Evolutionary conservation across 148 eudicot genomes (phyloP).

Genomic region (Amaranthus palmeri): DNA sequence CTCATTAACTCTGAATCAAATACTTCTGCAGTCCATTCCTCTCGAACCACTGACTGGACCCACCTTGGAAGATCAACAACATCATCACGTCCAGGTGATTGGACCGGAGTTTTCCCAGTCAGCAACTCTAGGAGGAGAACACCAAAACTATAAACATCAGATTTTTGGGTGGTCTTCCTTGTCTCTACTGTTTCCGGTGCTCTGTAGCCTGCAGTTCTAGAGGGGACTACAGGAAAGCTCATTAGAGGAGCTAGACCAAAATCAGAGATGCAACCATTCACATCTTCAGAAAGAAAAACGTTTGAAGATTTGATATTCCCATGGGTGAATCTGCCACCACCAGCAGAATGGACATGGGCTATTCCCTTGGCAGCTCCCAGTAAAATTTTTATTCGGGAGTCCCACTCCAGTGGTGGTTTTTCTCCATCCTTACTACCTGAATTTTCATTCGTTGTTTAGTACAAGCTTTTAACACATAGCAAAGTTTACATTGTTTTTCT

Average conservation of each 20-base stretch:
- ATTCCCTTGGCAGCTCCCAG: constrained; percentile 80
- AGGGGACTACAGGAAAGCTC: constrained; percentile 56
- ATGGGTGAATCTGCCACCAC: constrained; percentile 48
- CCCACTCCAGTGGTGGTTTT: constrained; percentile 64
- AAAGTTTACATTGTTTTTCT: not conserved
- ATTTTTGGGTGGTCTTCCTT: constrained; percentile 57
- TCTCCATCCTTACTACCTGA: constrained; percentile 63
- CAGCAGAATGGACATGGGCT: constrained; percentile 65
- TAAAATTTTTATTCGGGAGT: constrained; percentile 58
- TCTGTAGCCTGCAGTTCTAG: constrained; percentile 65
- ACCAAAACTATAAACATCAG: constrained; percentile 88
- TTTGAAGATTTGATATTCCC: constrained; percentile 93
- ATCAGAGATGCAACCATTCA: constrained; percentile 60
- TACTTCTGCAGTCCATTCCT: constrained; percentile 97
- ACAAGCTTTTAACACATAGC: not conserved
- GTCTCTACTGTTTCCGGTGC: constrained; percentile 78
- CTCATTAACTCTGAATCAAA: constrained; percentile 71
- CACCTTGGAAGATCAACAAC: constrained; percentile 76
- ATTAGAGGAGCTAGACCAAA: constrained; percentile 66
- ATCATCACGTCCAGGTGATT: constrained; percentile 65
- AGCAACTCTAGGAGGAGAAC: constrained; percentile 83
- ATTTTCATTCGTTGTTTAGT: not conserved
- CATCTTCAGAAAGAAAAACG: constrained; percentile 63
- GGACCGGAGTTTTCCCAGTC: constrained; percentile 81
- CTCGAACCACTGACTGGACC: constrained; percentile 95